phyloP scores from a whole-genome alignment of 805 yeast genomes.

The Phaffomyces antillensis region DNA sequence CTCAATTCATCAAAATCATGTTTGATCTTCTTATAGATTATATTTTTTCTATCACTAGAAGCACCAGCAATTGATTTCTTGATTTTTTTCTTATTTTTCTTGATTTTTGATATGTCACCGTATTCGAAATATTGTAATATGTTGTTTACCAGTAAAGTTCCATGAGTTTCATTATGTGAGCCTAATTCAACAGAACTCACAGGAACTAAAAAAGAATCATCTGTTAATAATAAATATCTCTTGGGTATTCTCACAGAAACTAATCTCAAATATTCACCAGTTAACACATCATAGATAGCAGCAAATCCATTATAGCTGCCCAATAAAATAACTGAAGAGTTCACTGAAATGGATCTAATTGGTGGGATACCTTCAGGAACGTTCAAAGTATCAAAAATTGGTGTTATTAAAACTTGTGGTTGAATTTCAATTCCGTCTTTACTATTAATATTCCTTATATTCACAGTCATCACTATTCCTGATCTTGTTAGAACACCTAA shows the following conservation, averaged over 20 bases:
- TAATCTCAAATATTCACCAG: slow-evolving; percentile 13
- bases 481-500: slow-evolving; percentile 12
- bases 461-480: slow-evolving; percentile 11
- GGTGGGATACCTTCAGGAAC: slow-evolving; percentile 12
- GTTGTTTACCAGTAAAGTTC: slow-evolving; percentile 13
- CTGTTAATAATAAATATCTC: slow-evolving; percentile 7
- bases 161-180: slow-evolving; percentile 9
- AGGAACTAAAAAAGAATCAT: slow-evolving; percentile 11
- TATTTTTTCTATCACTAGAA: slow-evolving; percentile 16
- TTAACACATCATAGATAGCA: slow-evolving; percentile 17
- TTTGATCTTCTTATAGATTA: slow-evolving; percentile 13
- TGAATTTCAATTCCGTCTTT: background rate
- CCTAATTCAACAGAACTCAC: slow-evolving; percentile 12
- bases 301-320: slow-evolving; percentile 21
- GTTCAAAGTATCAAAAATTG: slow-evolving; percentile 13
- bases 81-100: background rate
- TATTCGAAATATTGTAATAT: slow-evolving; percentile 19
- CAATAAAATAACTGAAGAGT: slow-evolving; percentile 16
- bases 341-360: slow-evolving; percentile 15
- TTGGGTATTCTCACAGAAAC: slow-evolving; percentile 16
- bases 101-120: slow-evolving; percentile 10
- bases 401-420: slow-evolving; percentile 3
- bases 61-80: slow-evolving; percentile 13
- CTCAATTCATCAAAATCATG: slow-evolving; percentile 18
- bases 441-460: slow-evolving; percentile 11